phyloP scores from a whole-genome alignment of 164 flowering plant genomes.

The Warburgia ugandensis region DNA sequence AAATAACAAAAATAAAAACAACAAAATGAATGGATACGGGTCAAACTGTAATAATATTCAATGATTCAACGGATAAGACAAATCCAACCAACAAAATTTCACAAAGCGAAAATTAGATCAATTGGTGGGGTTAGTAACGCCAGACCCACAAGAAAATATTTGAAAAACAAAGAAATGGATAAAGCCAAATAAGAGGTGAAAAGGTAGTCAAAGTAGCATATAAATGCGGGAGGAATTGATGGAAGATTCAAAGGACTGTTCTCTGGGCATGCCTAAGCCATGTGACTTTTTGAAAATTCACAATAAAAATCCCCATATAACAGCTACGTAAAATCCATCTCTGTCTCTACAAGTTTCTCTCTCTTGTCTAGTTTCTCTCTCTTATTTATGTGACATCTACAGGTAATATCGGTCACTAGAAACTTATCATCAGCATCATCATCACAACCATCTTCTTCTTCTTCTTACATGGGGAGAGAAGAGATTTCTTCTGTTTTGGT shows the following conservation, averaged over 20 bases:
- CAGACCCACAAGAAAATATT: too few species aligned
- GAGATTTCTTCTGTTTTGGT: neutral
- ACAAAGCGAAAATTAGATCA: too few species aligned
- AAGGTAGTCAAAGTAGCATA: neutral
- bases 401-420: slow-evolving; percentile 1
- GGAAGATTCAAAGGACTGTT: neutral
- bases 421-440: slow-evolving; percentile 3
- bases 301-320: neutral
- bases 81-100: too few species aligned
- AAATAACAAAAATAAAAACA: neutral
- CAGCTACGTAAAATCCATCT: neutral
- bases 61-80: too few species aligned
- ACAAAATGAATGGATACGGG: neutral
- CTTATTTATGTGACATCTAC: neutral
- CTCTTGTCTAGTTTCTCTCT: slow-evolving; percentile 4
- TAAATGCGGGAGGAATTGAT: neutral
- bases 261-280: neutral
- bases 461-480: neutral
- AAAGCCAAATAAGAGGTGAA: neutral
- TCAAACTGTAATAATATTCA: too few species aligned
- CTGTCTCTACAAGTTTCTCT: neutral
- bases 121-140: too few species aligned
- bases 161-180: too few species aligned
- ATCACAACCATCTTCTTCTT: neutral
- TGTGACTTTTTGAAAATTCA: too few species aligned